Conservation (phyloP, 768 basidiomycete species). For the Naganishia onofrii region DNA sequence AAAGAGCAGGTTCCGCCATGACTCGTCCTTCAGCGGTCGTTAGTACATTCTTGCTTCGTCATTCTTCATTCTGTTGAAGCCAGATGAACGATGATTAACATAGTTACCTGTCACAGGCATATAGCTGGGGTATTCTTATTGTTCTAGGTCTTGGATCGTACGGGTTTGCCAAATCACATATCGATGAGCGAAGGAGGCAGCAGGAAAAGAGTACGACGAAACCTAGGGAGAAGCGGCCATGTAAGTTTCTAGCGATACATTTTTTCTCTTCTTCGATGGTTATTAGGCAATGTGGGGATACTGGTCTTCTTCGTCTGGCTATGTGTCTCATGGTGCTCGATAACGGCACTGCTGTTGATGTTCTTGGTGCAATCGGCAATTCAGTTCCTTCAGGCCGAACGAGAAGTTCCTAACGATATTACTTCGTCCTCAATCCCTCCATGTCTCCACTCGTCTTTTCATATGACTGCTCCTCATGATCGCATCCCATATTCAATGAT, state of each 20-base stretch:
- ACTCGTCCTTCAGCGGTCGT: conserved; percentile 1
- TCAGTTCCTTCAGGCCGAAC: too few species aligned
- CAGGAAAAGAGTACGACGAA: conserved; percentile 50
- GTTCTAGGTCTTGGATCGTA: conserved; percentile 53
- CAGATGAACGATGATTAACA: too few species aligned
- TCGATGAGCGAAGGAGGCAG: conserved; percentile 52
- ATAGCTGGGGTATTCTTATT: conserved; percentile 44
- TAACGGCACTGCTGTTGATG: too few species aligned
- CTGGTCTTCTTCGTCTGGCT: not conserved
- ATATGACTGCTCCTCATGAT: too few species aligned
- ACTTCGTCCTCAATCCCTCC: too few species aligned
- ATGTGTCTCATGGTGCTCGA: not conserved
- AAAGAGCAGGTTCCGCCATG: not conserved
- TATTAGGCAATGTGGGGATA: not conserved
- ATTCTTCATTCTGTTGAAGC: too few species aligned
- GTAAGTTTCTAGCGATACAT: conserved; percentile 1
- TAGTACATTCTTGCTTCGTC: conserved; percentile 4
- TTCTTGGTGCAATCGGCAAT: too few species aligned
- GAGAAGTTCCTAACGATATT: too few species aligned
- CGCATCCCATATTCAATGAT: too few species aligned
- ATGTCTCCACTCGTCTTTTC: too few species aligned
- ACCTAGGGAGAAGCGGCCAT: conserved; percentile 44
- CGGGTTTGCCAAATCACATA: conserved; percentile 53
- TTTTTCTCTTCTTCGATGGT: too few species aligned
- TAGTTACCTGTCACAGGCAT: too few species aligned